Percentiles rank a stretch among this genome's conserved stretches.
Evolutionary conservation across 192 early-diverging fungal genomes (phyloP).

Genomic region (Coemansia sp.): DNA sequence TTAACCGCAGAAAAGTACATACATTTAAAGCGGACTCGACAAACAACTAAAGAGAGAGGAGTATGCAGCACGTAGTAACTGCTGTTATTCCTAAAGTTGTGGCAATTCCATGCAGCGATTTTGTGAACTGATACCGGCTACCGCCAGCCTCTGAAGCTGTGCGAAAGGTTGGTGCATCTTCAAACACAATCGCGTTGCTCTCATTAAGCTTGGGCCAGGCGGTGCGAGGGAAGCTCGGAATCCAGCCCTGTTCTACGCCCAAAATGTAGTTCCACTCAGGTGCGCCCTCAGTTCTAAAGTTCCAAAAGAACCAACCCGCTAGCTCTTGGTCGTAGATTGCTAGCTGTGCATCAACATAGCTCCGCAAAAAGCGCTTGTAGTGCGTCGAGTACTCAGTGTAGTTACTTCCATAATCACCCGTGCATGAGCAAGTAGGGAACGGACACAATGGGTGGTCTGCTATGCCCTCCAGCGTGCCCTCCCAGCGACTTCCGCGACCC

Average conservation of each 20-base stretch:
- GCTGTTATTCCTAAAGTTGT: not conserved
- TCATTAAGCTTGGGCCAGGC: conserved; percentile 17
- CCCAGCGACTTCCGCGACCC: conserved; percentile 59
- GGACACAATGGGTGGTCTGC: conserved; percentile 39
- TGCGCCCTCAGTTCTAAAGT: conserved; percentile 66
- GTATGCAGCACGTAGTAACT: not conserved
- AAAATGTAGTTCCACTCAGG: conserved; percentile 73
- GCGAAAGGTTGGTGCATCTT: not conserved
- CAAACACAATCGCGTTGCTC: not conserved
- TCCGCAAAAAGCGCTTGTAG: conserved; percentile 60
- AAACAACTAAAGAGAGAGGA: not conserved
- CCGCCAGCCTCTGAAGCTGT: not conserved
- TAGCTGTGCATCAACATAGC: conserved; percentile 61
- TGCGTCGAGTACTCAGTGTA: conserved; percentile 46
- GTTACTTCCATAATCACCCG: conserved; percentile 51
- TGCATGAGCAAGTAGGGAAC: conserved; percentile 56
- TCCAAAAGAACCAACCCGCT: conserved; percentile 71
- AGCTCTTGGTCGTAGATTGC: conserved; percentile 58
- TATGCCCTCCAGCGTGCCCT: conserved; percentile 55
- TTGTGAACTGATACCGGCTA: not conserved
- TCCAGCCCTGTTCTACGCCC: conserved; percentile 66
- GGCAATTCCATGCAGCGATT: not conserved
- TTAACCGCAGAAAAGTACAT: not conserved
- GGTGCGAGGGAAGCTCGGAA: conserved; percentile 54
- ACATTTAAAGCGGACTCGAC: not conserved